These are phyloP conservation scores for Acaromyces ingoldii DNA, from an alignment of 1,284 basidiomycete species.

Conservation along the genomic window DNA sequence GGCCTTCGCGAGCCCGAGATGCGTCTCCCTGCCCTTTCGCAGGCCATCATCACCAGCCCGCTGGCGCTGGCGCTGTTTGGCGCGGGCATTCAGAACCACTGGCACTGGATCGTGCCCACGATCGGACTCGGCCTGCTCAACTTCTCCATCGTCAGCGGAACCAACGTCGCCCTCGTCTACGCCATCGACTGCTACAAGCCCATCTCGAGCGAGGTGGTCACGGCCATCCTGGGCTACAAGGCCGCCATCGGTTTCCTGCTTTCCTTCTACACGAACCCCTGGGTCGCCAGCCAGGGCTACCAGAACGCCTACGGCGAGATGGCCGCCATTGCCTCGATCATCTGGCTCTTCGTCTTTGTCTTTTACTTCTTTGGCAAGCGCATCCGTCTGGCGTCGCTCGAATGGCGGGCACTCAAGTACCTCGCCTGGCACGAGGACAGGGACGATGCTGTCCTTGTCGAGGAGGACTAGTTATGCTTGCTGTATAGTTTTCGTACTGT, in stretches of 20 bases:
- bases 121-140: conserved; percentile 9
- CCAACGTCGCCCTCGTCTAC: conserved; percentile 11
- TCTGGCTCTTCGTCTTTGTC: not conserved
- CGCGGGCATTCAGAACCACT: conserved; percentile 11
- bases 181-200: conserved; percentile 17
- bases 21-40: conserved; percentile 9
- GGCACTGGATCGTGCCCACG: conserved; percentile 16
- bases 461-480: not conserved
- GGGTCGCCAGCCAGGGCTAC: conserved; percentile 13
- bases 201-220: conserved; percentile 12
- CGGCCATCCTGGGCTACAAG: conserved; percentile 11
- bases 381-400: conserved; percentile 2
- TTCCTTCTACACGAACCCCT: conserved; percentile 20
- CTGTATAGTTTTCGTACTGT: too few species aligned
- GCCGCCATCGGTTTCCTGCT: conserved; percentile 15
- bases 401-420: conserved; percentile 3
- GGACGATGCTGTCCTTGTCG: conserved; percentile 9
- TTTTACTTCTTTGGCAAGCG: conserved; percentile 9
- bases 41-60: conserved; percentile 9
- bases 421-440: conserved; percentile 13
- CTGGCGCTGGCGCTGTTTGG: conserved; percentile 13
- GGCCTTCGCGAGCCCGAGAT: conserved; percentile 18
- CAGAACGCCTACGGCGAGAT: conserved; percentile 10
- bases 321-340: conserved; percentile 9
- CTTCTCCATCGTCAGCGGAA: conserved; percentile 8